Evolutionary conservation across 108 stramenopile species (phyloP), one percentile per base, ranked within the genome.

Genomic region (Fistulifera pelliculosa): DNA sequence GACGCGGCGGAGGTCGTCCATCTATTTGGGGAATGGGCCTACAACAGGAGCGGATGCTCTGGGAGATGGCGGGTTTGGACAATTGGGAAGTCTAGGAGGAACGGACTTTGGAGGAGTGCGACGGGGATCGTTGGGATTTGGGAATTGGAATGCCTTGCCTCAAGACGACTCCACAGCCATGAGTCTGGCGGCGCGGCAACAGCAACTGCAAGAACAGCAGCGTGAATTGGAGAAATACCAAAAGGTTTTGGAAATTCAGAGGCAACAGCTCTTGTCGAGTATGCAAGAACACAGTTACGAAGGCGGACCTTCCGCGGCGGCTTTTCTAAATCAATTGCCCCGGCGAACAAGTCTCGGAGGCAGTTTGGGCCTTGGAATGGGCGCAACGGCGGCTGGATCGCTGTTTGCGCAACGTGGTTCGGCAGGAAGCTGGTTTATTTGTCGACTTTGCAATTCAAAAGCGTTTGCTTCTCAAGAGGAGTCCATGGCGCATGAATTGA

Each of bases 391-490:
- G 21, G 11, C 44, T 8, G 16, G 44, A 19, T 21, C 44, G 3
- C 11, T 17, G 19, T 21, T 45, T 21, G 7, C 16, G 21, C 44
- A n/a, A n/a, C n/a, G n/a, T n/a, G n/a, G n/a, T n/a, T n/a, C n/a
- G n/a, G n/a, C n/a, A n/a, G n/a, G n/a, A n/a, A 51, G 59, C 19
- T 77, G 71, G 71, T 64, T 27, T 53, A 68, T 77, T 14, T 77
- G 76, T 61, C 69, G 62, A 11, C 25, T 69, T 26, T 77, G 76
- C 65, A 69, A 77, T 49, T 28, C 56, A n/a, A 69, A 73, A 35
- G 76, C 76, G 1, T 77, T 69, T 60, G 31, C 68, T n/a, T 74
- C 61, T 38, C 62, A 49, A 22, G 68, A 73, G 18, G 71, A 77
- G 41, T 66, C 68, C 11, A 18, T 61, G 18, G 52, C 54, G 21